These are phyloP conservation scores for Debaryomycetaceae sp. DNA, from an alignment of 1,139 yeast genomes.

Conservation along the genomic window DNA sequence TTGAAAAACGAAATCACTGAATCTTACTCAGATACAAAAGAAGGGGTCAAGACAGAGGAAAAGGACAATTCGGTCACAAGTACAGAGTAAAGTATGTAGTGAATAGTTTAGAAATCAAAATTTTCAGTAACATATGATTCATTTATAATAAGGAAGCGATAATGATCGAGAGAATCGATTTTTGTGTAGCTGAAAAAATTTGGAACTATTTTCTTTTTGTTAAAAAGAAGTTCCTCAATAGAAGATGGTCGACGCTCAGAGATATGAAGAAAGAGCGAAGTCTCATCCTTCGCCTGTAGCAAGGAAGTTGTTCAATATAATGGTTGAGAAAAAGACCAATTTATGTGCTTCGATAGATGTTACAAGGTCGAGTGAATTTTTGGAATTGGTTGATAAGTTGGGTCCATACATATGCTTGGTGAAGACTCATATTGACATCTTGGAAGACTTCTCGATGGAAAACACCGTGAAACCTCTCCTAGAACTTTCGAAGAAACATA, in stretches of 20 bases:
- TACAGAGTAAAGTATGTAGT: too few species aligned
- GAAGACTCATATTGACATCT: conserved; percentile 91
- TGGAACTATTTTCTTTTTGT: not conserved
- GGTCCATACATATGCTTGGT: conserved; percentile 93
- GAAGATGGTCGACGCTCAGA: conserved; percentile 19
- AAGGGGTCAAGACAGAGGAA: not conserved
- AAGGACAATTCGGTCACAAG: not conserved
- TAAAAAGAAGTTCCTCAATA: not conserved
- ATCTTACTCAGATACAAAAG: not conserved
- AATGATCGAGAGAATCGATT: not conserved
- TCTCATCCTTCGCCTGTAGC: conserved; percentile 79
- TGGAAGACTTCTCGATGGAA: conserved; percentile 83
- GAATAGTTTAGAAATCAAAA: too few species aligned
- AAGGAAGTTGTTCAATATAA: conserved; percentile 62
- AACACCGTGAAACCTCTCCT: conserved; percentile 73
- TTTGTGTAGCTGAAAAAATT: conserved; percentile 1
- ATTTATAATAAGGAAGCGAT: too few species aligned
- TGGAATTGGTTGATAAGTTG: conserved; percentile 65
- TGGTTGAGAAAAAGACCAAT: conserved; percentile 80
- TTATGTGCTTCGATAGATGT: conserved; percentile 97
- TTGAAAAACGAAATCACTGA: conserved; percentile 27
- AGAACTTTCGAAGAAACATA: conserved; percentile 67
- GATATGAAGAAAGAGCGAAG: conserved; percentile 69
- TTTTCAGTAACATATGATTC: too few species aligned
- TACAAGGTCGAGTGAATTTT: conserved; percentile 68